A percentile compares a stretch with the other conserved stretches of the same genome.
phyloP scores from a whole-genome alignment of 106 monocot genomes.

The Hemerocallis citrina region DNA sequence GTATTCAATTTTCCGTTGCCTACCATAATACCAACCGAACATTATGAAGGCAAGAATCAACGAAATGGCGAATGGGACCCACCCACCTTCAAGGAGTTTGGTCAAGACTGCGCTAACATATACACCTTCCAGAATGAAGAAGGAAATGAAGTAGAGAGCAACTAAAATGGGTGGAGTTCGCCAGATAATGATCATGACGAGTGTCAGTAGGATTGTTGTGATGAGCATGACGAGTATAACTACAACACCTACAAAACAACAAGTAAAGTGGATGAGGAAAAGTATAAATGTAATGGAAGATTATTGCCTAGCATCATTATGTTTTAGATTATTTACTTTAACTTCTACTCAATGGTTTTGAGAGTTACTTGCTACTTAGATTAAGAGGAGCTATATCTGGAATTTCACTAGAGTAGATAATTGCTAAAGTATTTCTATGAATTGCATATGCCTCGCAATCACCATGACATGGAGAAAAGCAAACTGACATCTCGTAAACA shows the following conservation, averaged over 20 bases:
- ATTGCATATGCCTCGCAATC: too few relatives aligned
- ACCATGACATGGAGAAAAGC: too few relatives aligned
- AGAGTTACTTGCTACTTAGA: neutral
- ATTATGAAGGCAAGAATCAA: conserved; percentile 53
- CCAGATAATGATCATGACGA: conserved; percentile 86
- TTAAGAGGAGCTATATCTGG: neutral
- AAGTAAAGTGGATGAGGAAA: neutral
- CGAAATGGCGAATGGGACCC: conserved; percentile 70
- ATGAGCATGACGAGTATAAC: conserved; percentile 91
- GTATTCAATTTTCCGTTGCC: conserved; percentile 47
- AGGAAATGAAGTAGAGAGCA: conserved; percentile 34
- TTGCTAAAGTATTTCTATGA: too few relatives aligned
- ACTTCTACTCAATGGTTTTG: too few relatives aligned
- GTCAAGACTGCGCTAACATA: conserved; percentile 58
- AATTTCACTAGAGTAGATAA: neutral
- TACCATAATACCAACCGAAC: conserved; percentile 74
- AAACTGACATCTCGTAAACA: too few relatives aligned
- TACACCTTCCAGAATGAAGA: conserved; percentile 50
- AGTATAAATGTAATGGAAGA: too few relatives aligned
- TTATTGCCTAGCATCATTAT: too few relatives aligned
- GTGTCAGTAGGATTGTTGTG: conserved; percentile 58
- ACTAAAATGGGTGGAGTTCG: conserved; percentile 28
- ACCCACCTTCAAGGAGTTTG: conserved; percentile 65
- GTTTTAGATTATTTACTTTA: too few relatives aligned
- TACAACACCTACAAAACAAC: conserved; percentile 49